A percentile compares a stretch with the other conserved stretches of the same genome.
These are phyloP conservation scores for Blepharisma stoltei DNA, from an alignment of 73 alveolate genomes.

Conservation along the genomic window DNA sequence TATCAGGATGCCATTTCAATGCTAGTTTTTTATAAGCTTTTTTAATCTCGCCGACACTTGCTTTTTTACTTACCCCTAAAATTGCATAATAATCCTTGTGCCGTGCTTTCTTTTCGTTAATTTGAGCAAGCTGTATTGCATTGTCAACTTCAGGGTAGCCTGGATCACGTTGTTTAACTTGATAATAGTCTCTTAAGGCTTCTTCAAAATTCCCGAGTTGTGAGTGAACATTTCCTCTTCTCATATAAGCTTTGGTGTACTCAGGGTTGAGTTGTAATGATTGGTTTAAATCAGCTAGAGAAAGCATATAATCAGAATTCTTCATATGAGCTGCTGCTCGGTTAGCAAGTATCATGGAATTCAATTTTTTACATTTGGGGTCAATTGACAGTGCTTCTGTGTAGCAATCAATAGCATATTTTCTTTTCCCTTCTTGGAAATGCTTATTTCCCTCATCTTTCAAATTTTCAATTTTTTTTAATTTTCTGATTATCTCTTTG, in stretches of 20 bases:
- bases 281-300: slow-evolving; percentile 78
- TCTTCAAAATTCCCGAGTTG: slow-evolving; percentile 81
- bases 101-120: slow-evolving; percentile 36
- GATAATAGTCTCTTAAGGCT: slow-evolving; percentile 85
- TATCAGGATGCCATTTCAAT: slow-evolving; percentile 95
- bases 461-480: slow-evolving; percentile 59
- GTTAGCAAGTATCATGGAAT: slow-evolving; percentile 79
- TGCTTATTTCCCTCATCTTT: slow-evolving; percentile 78
- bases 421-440: slow-evolving; percentile 60
- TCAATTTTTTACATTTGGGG: slow-evolving; percentile 69
- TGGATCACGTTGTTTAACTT: slow-evolving; percentile 83
- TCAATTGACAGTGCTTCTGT: slow-evolving; percentile 82
- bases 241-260: slow-evolving; percentile 85
- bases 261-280: slow-evolving; percentile 80
- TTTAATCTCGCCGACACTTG: slow-evolving; percentile 70
- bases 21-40: slow-evolving; percentile 87
- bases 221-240: slow-evolving; percentile 81
- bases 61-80: slow-evolving; percentile 75
- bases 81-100: slow-evolving; percentile 85
- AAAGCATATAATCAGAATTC: slow-evolving; percentile 65
- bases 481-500: slow-evolving; percentile 41
- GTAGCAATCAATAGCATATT: slow-evolving; percentile 87
- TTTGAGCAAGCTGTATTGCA: not conserved
- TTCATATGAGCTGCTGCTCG: slow-evolving; percentile 80
- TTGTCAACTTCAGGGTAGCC: slow-evolving; percentile 27